phyloP scores from a whole-genome alignment of 805 yeast species.

The Kluyveromyces aestuarii region DNA sequence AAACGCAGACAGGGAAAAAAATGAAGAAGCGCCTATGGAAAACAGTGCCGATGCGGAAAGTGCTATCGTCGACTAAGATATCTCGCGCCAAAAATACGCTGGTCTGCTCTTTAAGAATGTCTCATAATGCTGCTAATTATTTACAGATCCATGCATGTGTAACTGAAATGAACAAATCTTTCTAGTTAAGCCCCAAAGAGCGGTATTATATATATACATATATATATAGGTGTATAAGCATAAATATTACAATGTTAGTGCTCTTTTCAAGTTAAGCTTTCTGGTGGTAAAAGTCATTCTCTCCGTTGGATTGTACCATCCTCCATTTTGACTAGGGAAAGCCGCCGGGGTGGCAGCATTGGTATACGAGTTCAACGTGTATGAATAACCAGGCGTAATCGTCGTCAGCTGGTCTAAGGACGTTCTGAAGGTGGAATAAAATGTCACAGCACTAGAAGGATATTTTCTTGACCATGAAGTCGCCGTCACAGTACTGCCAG shows the following conservation, averaged over 20 bases:
- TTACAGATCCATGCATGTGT: background rate
- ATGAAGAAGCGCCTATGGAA: conserved; percentile 5
- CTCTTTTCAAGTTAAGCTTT: conserved; percentile 8
- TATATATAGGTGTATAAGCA: background rate
- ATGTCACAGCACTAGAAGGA: conserved; percentile 59
- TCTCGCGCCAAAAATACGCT: background rate
- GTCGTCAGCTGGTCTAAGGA: conserved; percentile 44
- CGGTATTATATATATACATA: background rate
- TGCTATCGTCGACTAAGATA: background rate
- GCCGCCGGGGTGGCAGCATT: conserved; percentile 68
- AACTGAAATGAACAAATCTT: too few species aligned
- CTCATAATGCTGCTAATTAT: background rate
- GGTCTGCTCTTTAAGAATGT: too few species aligned
- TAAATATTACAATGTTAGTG: background rate
- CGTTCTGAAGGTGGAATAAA: conserved; percentile 27
- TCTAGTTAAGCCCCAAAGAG: too few species aligned
- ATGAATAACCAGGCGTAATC: conserved; percentile 75
- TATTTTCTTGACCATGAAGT: conserved; percentile 53
- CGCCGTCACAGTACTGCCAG: conserved; percentile 58
- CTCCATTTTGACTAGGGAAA: conserved; percentile 45
- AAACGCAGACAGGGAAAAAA: conserved; percentile 5
- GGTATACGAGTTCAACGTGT: conserved; percentile 46
- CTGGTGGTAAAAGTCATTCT: conserved; percentile 29
- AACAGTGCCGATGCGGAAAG: conserved; percentile 7
- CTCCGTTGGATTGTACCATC: conserved; percentile 50